Evolutionary conservation across 2,329 filamentous ascomycete species (phyloP).

Genomic region (Trichoderma koningii): DNA sequence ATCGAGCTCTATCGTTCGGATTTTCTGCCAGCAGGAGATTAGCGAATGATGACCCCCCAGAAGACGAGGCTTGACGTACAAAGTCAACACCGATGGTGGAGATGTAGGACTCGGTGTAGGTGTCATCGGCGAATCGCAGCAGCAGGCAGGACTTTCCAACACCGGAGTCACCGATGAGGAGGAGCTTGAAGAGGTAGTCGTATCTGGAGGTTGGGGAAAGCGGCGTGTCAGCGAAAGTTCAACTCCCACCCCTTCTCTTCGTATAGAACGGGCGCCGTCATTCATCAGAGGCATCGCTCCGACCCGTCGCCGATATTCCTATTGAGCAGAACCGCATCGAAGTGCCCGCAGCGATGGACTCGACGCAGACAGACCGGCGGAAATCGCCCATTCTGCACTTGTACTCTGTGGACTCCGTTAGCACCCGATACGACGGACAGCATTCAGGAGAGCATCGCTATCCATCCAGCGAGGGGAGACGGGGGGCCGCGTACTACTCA

Average conservation of each 20-base stretch:
- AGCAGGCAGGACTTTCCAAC: conserved; percentile 99
- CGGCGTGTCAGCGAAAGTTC: conserved; percentile 28
- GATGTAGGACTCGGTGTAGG: conserved; percentile 99
- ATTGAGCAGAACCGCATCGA: not conserved
- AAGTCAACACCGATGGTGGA: conserved; percentile 99
- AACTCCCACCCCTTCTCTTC: not conserved
- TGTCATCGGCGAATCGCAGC: conserved; percentile 96
- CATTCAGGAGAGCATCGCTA: conserved; percentile 39
- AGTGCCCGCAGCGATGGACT: conserved; percentile 3
- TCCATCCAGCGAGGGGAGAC: conserved; percentile 30
- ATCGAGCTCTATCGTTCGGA: conserved; percentile 98
- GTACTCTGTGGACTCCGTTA: conserved; percentile 38
- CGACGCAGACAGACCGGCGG: not conserved
- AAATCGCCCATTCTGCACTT: not conserved
- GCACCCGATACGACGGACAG: conserved; percentile 28
- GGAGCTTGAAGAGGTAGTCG: conserved; percentile 99
- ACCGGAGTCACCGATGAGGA: conserved; percentile 99
- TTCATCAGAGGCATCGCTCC: conserved; percentile 29
- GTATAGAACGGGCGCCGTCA: not conserved
- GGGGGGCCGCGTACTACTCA: conserved; percentile 72
- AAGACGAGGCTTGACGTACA: conserved; percentile 59
- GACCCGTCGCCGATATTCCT: not conserved
- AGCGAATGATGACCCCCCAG: not conserved
- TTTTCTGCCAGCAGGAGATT: conserved; percentile 68
- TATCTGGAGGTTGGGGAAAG: conserved; percentile 66